phyloP scores from a whole-genome alignment of 331 rosid genomes.

The Telfairia occidentalis region DNA sequence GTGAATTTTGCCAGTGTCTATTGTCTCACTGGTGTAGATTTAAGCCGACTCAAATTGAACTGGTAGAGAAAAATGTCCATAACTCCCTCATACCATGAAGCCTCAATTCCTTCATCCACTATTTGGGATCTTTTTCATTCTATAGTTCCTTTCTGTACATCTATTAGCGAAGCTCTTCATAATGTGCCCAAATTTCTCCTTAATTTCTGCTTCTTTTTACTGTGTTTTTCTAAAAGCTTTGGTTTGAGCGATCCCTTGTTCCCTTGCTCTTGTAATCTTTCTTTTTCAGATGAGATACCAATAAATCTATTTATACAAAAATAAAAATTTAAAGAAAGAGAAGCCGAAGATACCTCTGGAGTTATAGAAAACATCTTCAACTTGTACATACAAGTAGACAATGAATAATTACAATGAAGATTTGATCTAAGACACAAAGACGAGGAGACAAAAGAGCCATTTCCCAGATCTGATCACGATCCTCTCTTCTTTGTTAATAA shows the following conservation, averaged over 20 bases:
- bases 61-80: too few relatives aligned
- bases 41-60: too few relatives aligned
- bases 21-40: too few relatives aligned
- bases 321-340: too few relatives aligned
- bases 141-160: not conserved
- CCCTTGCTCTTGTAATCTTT: not conserved
- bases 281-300: too few relatives aligned
- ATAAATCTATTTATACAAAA: too few relatives aligned
- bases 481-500: not conserved
- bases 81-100: too few relatives aligned
- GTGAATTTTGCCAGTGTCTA: too few relatives aligned
- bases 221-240: not conserved
- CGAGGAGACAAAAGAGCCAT: not conserved
- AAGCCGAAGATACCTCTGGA: not conserved
- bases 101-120: not conserved
- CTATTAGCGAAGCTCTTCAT: not conserved
- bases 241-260: not conserved
- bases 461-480: not conserved
- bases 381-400: not conserved
- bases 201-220: not conserved
- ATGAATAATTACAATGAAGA: not conserved
- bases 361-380: too few relatives aligned
- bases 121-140: not conserved
- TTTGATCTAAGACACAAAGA: not conserved
- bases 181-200: not conserved